Percentiles rank a stretch among this genome's conserved stretches.
Evolutionary conservation across 352 stramenopile genomes (phyloP).

Genomic region (Phytopythium cucurbitacearum): DNA sequence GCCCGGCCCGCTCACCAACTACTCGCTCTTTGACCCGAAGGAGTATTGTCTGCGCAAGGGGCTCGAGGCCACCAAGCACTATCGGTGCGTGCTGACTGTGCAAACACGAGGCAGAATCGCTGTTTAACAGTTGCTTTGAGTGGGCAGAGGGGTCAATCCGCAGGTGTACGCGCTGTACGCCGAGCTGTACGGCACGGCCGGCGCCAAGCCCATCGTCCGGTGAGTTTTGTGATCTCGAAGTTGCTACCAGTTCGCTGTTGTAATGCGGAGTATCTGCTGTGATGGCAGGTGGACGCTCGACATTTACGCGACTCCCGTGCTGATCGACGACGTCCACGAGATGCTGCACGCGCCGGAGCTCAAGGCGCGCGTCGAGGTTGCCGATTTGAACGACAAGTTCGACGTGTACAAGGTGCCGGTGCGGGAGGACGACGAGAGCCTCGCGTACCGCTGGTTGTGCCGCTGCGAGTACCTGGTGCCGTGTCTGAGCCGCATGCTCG

Average conservation of each 20-base stretch:
- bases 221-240: no score
- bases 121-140: not conserved
- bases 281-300: constrained; percentile 49
- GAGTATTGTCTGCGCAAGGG: constrained; percentile 62
- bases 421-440: constrained; percentile 34
- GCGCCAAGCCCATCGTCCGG: constrained; percentile 60
- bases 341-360: constrained; percentile 68
- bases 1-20: constrained; percentile 65
- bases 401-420: constrained; percentile 21
- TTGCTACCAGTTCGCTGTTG: no score
- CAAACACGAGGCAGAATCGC: not conserved
- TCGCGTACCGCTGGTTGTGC: constrained; percentile 63
- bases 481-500: constrained; percentile 58
- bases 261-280: no score
- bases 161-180: constrained; percentile 75
- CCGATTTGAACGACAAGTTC: constrained; percentile 58
- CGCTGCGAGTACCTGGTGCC: constrained; percentile 74
- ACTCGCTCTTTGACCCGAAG: constrained; percentile 65
- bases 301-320: constrained; percentile 72
- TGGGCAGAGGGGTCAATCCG: constrained; percentile 60
- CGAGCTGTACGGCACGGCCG: constrained; percentile 65
- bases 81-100: constrained; percentile 28
- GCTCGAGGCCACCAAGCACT: constrained; percentile 61
- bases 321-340: constrained; percentile 70
- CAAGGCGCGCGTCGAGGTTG: constrained; percentile 56